Base-by-base conservation (phyloP, 2,329 filamentous ascomycete genomes). In the Cordyceps farinosa region DNA sequence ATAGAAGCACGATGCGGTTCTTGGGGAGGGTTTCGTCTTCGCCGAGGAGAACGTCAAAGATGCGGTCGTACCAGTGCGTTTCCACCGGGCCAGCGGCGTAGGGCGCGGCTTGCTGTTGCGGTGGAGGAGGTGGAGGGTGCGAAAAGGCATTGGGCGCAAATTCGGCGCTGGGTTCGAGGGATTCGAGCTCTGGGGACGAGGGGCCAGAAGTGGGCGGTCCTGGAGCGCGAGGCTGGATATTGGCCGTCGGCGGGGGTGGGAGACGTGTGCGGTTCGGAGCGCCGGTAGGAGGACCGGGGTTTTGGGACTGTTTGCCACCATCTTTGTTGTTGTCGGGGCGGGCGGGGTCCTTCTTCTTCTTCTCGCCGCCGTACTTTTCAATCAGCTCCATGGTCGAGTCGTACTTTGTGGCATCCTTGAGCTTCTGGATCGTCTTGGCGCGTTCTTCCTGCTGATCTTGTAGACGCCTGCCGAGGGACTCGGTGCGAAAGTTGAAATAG, bases 371-470 rank as follows among this genome's bases (percentile, higher is more conserved):
- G 74, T 99, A 99, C 71, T 98, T 99, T 71, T 98, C 91, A 11
- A 99, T 84, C 65, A 99, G 78, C 73, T 97, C 87, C 71, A 96
- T 87, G 1, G 95, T 99, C 38, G 93, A 95, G 76, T 98, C 91
- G 78, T 97, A 99, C 75, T 91, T 97, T 40, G 95, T 99, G 32
- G 93, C 93, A 64, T 90, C 88, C 77, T 99, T 99, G 66, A 99
- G 86, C 77, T 93, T 93, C 74, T 96, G 90, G 67, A 99, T 98
- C 2, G 93, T 97, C 69, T 87, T 87, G 64, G 90, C 87, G 61
- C 94, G 87, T 75, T 97, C 90, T 61, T 87, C 85, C 70, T 93
- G 87, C 42, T 93, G 84, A 27, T 85, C 85, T 69, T 94, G 89
- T 36, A 98, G 82, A 47, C 89, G 84, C 45, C 81, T 76, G 68